Evolutionary conservation across 1,139 yeast genomes (phyloP), one percentile per base, ranked within the genome.

Genomic region (Chernovozyma aurita): DNA sequence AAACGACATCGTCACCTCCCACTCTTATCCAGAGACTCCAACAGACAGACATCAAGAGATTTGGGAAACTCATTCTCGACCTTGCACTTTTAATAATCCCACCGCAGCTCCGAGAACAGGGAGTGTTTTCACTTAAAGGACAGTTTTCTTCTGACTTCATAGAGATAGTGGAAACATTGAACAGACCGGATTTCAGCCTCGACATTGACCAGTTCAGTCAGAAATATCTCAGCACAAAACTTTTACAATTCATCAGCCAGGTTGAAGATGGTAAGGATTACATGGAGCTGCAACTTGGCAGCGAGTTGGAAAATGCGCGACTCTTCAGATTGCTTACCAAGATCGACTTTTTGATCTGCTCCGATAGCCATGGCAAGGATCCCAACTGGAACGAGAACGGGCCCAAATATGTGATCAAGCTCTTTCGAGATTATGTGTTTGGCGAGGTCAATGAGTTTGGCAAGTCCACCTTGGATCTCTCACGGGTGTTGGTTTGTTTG

Each of bases 221-320:
- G 32, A 41, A 41, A 11, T 50, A 58, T 40, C 49, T 70, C 21
- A 59, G 74, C 2, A 55, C 55, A 38, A 70, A 64, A 39, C 53
- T 78, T 39, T 58, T 78, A 42, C 55, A 59, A 28, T 48, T 65
- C 11, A 48, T 81, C 34, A 78, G 84, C 52, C 73, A 76, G 3
- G 56, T 84, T 13, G 76, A 83, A 48, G 68, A 69, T 37, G 65
- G 70, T 39, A 65, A 71, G 16, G 97, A 90, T 52, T 73, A 63
- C 45, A 65, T 80, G 45, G 96, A 88, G 55, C 63, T 75, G 2
- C 79, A 78, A 45, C 62, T 94, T 30, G 57, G 78, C 18, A 70
- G 75, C 35, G 97, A 92, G 57, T 64, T 90, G 24, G 98, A 92
- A 57, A 92, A 92, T 59, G 95, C 87, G 4, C 70, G 98, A 41